phyloP scores from a whole-genome alignment of 129 eudicot genomes.

The Solidago caesia region DNA sequence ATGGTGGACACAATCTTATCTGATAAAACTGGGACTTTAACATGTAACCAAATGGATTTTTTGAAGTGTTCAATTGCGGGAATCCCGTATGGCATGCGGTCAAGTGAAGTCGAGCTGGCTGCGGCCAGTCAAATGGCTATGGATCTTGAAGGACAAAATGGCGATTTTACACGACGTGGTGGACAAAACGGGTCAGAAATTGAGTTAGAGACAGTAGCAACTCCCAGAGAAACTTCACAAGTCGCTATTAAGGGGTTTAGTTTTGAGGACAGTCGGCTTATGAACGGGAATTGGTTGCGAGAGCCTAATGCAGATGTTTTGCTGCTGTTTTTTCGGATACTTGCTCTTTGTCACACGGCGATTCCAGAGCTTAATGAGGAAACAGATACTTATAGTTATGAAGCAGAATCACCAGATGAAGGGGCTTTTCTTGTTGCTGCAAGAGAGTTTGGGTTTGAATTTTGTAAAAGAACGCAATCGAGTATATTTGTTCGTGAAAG shows the following conservation, averaged over 20 bases:
- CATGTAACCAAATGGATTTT: conserved; percentile 97
- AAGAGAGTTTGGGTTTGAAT: conserved; percentile 94
- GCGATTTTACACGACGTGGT: conserved; percentile 23
- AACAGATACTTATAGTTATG: conserved; percentile 62
- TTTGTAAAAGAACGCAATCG: conserved; percentile 80
- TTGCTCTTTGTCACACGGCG: conserved; percentile 94
- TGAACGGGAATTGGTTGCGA: conserved; percentile 76
- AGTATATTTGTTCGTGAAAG: conserved; percentile 81
- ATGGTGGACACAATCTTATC: conserved; percentile 95
- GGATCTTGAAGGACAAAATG: conserved; percentile 65
- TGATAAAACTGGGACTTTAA: conserved; percentile 96
- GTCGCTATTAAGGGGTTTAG: conserved; percentile 68
- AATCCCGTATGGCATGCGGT: conserved; percentile 63
- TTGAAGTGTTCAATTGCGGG: conserved; percentile 96
- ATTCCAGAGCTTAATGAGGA: conserved; percentile 88
- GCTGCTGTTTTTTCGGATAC: conserved; percentile 72
- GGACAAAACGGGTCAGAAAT: conserved; percentile 54
- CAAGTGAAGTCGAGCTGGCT: conserved; percentile 94
- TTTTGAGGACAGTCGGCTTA: conserved; percentile 79
- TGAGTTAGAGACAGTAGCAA: conserved; percentile 52
- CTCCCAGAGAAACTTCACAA: conserved; percentile 42
- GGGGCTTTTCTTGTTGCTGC: conserved; percentile 98
- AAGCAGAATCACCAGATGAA: conserved; percentile 99
- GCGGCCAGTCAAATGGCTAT: conserved; percentile 93
- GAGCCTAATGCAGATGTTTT: conserved; percentile 67